phyloP scores from a whole-genome alignment of 176 grass and related monocot species.

The Eragrostis curvula region DNA sequence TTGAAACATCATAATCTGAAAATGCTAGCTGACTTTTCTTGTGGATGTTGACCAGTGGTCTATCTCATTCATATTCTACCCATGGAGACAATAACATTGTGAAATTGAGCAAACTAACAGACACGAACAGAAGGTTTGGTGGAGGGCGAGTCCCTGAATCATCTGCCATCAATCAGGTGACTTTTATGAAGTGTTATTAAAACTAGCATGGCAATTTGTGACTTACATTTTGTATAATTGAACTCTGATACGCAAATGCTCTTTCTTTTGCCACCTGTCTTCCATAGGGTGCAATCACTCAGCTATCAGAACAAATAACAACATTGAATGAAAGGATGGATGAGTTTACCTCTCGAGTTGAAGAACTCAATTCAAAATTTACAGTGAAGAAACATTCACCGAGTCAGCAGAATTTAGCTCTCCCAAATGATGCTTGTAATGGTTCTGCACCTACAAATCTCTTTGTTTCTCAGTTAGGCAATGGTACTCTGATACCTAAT shows the following conservation, averaged over 20 bases:
- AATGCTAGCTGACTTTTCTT: conserved; percentile 30
- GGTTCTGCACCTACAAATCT: conserved; percentile 84
- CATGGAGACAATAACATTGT: conserved; percentile 88
- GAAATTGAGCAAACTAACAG: conserved; percentile 80
- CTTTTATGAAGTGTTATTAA: conserved; percentile 8
- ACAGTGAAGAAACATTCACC: conserved; percentile 59
- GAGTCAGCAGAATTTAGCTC: conserved; percentile 88
- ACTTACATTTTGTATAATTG: background rate
- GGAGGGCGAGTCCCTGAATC: conserved; percentile 55
- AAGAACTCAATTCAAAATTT: conserved; percentile 86
- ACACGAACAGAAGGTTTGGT: conserved; percentile 77
- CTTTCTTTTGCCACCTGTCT: conserved; percentile 14
- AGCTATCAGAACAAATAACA: conserved; percentile 90
- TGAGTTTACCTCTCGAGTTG: conserved; percentile 88
- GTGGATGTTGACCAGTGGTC: conserved; percentile 60
- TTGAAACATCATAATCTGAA: conserved; percentile 38
- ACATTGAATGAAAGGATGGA: conserved; percentile 96
- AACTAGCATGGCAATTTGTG: conserved; percentile 12
- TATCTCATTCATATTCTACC: conserved; percentile 91
- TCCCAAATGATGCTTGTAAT: conserved; percentile 80
- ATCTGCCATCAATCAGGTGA: conserved; percentile 72
- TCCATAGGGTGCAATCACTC: conserved; percentile 73
- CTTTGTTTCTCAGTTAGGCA: conserved; percentile 89
- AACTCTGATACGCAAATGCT: conserved; percentile 13
- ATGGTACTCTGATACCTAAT: conserved; percentile 79